Evolutionary conservation across 345 rosid species (phyloP), one percentile per base, ranked within the genome.

Genomic region (Citrus medica): DNA sequence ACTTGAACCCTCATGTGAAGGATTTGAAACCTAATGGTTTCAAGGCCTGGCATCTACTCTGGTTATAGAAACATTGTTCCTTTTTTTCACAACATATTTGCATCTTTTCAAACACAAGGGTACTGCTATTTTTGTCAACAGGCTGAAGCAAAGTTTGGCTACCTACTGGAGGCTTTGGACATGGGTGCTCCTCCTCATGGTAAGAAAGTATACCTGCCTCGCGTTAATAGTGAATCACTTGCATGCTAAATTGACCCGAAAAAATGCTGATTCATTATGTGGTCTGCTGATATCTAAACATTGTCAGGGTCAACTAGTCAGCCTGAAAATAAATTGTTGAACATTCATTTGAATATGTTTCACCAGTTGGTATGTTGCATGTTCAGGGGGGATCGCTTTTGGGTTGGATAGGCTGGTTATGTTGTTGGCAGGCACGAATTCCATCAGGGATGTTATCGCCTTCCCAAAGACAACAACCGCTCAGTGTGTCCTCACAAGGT

Each of bases 141-240:
- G 99, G 98, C 98, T 59, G 98, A 96, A 89, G 88, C 83, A 16
- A 92, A 96, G 89, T 96, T 96, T 79, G 99, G 98, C 40, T 96
- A 94, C 85, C 97, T 96, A 75, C 84, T 93, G 71, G 99, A 96
- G 89, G 98, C 98, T 79, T 88, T 96, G 67, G 98, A 96, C 82
- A 94, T 94, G 91, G 99, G 99, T 79, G 99, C 99, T 79, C 99
- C 99, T 70, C 99, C 99, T 48, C 98, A 93, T 80, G 99, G 99
- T 93, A 87, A 74, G 82, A 38, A 53, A 53, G n/a, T 17, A 3
- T 17, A 53, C 58, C 58, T 17, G 22, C n/a, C 7, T 5, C 8
- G 4, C 8, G 2, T 24, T 22, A 63, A 51, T 64, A 48, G 22
- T 48, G 56, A 37, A 60, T 38, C 40, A 14, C 53, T 71, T 19